Evolutionary conservation across 345 rosid genomes (phyloP).

Genomic region (Lepidium africanum): DNA sequence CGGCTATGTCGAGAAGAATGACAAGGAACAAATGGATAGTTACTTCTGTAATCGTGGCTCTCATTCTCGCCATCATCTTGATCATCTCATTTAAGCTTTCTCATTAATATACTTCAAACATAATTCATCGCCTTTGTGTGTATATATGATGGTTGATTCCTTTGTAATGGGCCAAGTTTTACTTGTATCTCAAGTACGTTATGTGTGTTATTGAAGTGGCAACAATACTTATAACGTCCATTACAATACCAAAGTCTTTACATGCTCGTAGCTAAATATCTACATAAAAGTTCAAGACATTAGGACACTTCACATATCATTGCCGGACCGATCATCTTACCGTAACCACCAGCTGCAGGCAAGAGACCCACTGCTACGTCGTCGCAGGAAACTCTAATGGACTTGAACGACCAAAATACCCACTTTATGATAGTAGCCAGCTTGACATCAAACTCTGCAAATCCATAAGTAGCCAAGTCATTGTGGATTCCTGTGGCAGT

Average conservation of each 20-base stretch:
- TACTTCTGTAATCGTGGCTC: slow-evolving; percentile 52
- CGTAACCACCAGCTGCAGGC: background rate
- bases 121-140: background rate
- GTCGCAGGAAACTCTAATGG: background rate
- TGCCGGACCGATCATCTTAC: background rate
- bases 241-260: background rate
- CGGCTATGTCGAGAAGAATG: slow-evolving; percentile 67
- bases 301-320: background rate
- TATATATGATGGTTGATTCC: slow-evolving; percentile 7
- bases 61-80: slow-evolving; percentile 51
- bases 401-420: background rate
- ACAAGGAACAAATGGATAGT: slow-evolving; percentile 73
- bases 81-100: slow-evolving; percentile 62
- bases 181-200: slow-evolving; percentile 1
- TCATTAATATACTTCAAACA: slow-evolving; percentile 13
- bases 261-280: background rate
- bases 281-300: background rate
- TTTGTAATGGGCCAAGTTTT: background rate
- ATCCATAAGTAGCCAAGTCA: background rate
- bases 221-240: background rate
- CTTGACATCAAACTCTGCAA: slow-evolving; percentile 1
- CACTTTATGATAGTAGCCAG: background rate
- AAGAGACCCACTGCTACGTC: background rate
- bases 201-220: background rate
- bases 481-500: background rate